Base-by-base conservation (phyloP, 768 basidiomycete species). In the Mycena belliarum region DNA sequence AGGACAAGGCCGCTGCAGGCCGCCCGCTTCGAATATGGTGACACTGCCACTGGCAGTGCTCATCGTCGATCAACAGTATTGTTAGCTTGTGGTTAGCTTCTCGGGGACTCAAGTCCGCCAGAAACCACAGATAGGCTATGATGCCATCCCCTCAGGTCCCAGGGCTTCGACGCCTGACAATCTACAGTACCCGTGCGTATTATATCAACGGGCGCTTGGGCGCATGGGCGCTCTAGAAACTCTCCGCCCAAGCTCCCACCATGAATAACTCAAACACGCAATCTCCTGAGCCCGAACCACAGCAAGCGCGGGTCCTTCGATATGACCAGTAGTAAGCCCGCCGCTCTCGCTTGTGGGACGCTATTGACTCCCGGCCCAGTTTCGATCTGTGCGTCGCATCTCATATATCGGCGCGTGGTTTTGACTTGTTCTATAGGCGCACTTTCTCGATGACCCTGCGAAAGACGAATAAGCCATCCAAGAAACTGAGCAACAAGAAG, bases 391-490 rank as follows among this genome's bases (percentile, higher is more conserved):
- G n/a, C 28, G 44, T 45, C 18, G 7, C 29, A 12, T 32, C 29
- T 6, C 3, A 38, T 15, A 4, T 4, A 38, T n/a, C 18, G 20
- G 20, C 6, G 32, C 9, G n/a, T 15, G 10, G 9, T 8, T 12
- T 12, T n/a, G 37, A 21, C 15, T 56, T 63, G 9, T 11, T 41
- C 14, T 10, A 26, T 18, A 47, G 50, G 29, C 61, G 65, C 15
- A 65, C 65, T 3, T 65, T 66, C 42, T 23, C 57, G 12, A 40
- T 42, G 8, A 61, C 61, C 9, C 40, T 64, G 9, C 63, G 68
- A 28, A 70, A 70, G 52, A 68, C 67, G 11, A 60, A 28, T 40
- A 68, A 67, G 20, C 35, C 62, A 4, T 57, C 40, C 28, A 63
- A 66, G 48, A 63, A 63, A 37, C 15, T 59, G 3, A 59, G 52